phyloP scores from a whole-genome alignment of 2,329 filamentous ascomycete genomes.

The Aspergillus floridensis region DNA sequence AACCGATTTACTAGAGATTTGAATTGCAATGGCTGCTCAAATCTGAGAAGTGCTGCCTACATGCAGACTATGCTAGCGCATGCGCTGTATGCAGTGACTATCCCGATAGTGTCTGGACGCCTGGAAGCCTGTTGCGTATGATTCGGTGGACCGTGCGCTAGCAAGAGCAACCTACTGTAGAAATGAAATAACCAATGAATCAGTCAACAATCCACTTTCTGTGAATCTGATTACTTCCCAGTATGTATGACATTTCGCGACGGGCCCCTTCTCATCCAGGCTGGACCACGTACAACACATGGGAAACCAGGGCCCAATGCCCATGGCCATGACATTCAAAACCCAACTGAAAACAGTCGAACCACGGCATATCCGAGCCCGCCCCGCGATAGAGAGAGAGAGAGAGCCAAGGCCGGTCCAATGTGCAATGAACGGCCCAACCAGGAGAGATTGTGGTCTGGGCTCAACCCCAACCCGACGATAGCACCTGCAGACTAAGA shows the following conservation, averaged over 20 bases:
- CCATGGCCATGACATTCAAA: neutral
- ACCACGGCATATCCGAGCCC: conserved; percentile 3
- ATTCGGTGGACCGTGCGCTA: no score
- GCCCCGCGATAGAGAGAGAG: neutral
- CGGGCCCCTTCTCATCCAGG: neutral
- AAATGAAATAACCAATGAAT: neutral
- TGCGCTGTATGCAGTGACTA: neutral
- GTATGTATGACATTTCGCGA: neutral
- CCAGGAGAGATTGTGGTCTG: neutral
- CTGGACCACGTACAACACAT: neutral
- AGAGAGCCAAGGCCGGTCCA: neutral
- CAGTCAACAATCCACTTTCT: neutral
- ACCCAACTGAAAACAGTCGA: conserved; percentile 1
- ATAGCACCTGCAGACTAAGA: neutral
- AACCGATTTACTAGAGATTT: neutral
- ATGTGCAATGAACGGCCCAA: neutral
- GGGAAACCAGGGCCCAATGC: neutral
- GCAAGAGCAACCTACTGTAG: neutral
- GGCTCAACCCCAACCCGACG: neutral
- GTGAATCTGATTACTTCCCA: neutral
- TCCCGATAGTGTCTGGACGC: neutral
- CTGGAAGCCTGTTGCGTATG: no score
- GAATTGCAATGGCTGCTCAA: neutral
- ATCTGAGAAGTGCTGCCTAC: neutral
- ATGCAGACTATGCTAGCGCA: neutral